Percentiles rank a stretch among this genome's conserved stretches.
These are phyloP conservation scores for Circinella minor DNA, from an alignment of 371 early-diverging fungal species.

Conservation along the genomic window DNA sequence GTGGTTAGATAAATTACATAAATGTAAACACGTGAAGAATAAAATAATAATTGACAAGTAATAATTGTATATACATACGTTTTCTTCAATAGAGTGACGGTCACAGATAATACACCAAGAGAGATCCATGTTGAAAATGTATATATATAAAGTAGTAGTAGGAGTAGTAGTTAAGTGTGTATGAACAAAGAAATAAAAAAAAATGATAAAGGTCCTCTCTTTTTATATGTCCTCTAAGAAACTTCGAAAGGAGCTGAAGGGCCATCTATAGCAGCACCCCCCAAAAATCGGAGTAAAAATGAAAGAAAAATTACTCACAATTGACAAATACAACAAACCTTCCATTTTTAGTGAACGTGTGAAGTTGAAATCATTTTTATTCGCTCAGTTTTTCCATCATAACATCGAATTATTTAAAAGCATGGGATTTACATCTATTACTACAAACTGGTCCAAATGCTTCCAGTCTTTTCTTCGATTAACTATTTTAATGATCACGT, in stretches of 20 bases:
- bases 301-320: background rate
- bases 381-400: background rate
- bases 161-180: background rate
- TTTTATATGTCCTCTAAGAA: background rate
- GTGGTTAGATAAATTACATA: background rate
- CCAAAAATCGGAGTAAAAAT: background rate
- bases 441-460: background rate
- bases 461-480: background rate
- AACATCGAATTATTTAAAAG: no score
- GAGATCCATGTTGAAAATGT: constrained; percentile 27
- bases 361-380: background rate
- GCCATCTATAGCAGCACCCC: background rate
- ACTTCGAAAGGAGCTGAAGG: background rate
- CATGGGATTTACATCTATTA: no score
- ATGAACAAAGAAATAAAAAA: background rate
- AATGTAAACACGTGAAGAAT: constrained; percentile 7
- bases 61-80: constrained; percentile 23
- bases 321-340: background rate
- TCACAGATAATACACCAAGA: constrained; percentile 41
- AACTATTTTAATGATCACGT: background rate
- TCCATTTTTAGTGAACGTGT: background rate
- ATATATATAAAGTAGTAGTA: background rate
- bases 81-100: constrained; percentile 33
- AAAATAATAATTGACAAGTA: background rate
- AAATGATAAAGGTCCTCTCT: background rate